Percentiles rank a stretch among this genome's conserved stretches.
These are phyloP conservation scores for Thermomucor indicae-seudaticae DNA, from an alignment of 371 early-diverging fungal species.

Conservation along the genomic window DNA sequence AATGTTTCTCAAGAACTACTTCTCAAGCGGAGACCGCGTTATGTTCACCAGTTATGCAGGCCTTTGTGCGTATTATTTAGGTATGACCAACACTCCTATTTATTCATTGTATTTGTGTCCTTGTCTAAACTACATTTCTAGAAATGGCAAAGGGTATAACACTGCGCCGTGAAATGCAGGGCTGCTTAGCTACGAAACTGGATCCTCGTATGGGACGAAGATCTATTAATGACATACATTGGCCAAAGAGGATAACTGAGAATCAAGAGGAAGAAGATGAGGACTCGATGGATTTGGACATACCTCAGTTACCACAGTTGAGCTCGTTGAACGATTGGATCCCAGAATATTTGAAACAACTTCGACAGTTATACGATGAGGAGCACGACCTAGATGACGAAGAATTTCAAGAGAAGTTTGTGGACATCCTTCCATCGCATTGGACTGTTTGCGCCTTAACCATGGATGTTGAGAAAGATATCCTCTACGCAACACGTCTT, in stretches of 20 bases:
- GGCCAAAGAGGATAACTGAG: slow-evolving; percentile 18
- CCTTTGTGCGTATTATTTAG: slow-evolving; percentile 27
- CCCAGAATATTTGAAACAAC: slow-evolving; percentile 21
- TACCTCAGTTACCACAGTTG: neutral
- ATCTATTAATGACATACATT: slow-evolving; percentile 11
- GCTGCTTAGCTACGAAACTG: slow-evolving; percentile 37
- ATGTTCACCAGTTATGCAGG: slow-evolving; percentile 15
- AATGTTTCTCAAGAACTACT: slow-evolving; percentile 21
- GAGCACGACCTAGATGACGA: slow-evolving; percentile 25
- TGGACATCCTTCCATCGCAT: slow-evolving; percentile 52
- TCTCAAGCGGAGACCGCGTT: slow-evolving; percentile 5
- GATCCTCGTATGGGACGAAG: neutral
- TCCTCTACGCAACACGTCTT: slow-evolving; percentile 64
- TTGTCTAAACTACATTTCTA: slow-evolving; percentile 6
- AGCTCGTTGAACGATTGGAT: slow-evolving; percentile 8
- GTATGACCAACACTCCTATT: too few species aligned
- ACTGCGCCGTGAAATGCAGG: slow-evolving; percentile 52
- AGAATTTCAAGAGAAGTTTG: slow-evolving; percentile 44
- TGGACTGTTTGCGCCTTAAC: slow-evolving; percentile 77
- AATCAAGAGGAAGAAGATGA: slow-evolving; percentile 7
- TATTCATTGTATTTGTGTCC: neutral
- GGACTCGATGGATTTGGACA: slow-evolving; percentile 4
- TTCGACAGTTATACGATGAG: slow-evolving; percentile 32
- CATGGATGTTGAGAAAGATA: slow-evolving; percentile 58
- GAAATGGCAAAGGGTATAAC: slow-evolving; percentile 50